These are phyloP conservation scores for Zasmidium cellare DNA, from an alignment of 2,329 filamentous ascomycete species.

Conservation along the genomic window DNA sequence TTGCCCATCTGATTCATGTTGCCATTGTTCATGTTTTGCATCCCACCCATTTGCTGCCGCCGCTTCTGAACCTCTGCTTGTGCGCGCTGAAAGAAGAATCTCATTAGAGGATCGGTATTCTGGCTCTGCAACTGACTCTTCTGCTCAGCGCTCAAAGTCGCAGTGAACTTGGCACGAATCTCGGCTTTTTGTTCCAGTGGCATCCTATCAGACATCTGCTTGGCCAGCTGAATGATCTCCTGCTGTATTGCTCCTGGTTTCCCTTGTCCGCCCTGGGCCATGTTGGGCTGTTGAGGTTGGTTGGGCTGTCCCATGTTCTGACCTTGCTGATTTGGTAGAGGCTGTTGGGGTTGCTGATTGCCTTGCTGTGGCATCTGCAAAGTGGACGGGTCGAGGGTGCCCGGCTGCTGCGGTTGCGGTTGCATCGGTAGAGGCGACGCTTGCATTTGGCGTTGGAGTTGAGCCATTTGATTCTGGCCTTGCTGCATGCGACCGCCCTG, in stretches of 20 bases:
- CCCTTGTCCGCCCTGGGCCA: conserved; percentile 13
- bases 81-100: conserved; percentile 21
- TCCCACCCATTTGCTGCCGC: conserved; percentile 15
- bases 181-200: conserved; percentile 26
- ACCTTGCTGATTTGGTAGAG: conserved; percentile 15
- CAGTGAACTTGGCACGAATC: conserved; percentile 24
- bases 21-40: conserved; percentile 30
- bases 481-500: conserved; percentile 24
- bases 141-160: conserved; percentile 21
- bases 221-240: conserved; percentile 21
- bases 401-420: conserved; percentile 20
- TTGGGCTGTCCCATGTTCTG: conserved; percentile 17
- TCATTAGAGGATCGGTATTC: conserved; percentile 26
- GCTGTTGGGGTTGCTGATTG: conserved; percentile 31
- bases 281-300: conserved; percentile 17
- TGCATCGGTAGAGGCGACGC: conserved; percentile 26
- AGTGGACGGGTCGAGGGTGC: conserved; percentile 26
- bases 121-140: conserved; percentile 14
- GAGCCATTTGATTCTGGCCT: conserved; percentile 23
- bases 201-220: conserved; percentile 22
- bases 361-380: conserved; percentile 26
- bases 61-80: conserved; percentile 11
- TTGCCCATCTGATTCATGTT: conserved; percentile 30
- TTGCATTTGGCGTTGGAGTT: conserved; percentile 32
- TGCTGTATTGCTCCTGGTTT: conserved; percentile 15